Evolutionary conservation across 2,329 filamentous ascomycete species (phyloP).

Genomic region (Whalleya microplaca): DNA sequence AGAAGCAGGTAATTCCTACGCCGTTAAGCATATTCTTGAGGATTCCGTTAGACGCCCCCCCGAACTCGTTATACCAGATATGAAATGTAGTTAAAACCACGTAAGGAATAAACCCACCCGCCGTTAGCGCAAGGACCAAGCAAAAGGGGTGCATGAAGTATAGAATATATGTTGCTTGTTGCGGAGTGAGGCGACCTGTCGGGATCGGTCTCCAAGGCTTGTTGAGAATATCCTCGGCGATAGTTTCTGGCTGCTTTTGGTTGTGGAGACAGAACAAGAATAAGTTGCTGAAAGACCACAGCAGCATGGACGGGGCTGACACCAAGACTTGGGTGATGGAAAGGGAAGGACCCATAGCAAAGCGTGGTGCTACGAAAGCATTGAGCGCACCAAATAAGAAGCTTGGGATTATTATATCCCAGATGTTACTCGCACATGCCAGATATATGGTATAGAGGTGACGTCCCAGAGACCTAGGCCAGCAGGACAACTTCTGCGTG

Average conservation of each 20-base stretch:
- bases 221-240: conserved; percentile 9
- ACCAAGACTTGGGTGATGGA: too few species aligned
- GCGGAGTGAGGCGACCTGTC: conserved; percentile 1
- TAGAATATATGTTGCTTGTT: background rate
- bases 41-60: conserved; percentile 2
- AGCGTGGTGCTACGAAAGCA: too few species aligned
- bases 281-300: conserved; percentile 6
- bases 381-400: too few species aligned
- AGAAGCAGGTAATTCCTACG: conserved; percentile 11
- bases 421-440: too few species aligned
- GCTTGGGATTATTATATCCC: too few species aligned
- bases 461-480: too few species aligned
- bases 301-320: background rate
- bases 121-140: background rate
- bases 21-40: conserved; percentile 14
- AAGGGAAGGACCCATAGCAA: too few species aligned
- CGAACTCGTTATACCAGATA: conserved; percentile 16
- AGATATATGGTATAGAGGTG: too few species aligned
- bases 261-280: conserved; percentile 10
- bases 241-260: background rate
- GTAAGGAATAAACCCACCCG: conserved; percentile 7
- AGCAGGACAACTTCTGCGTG: too few species aligned
- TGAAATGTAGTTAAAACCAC: conserved; percentile 1
- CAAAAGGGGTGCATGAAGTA: conserved; percentile 2
- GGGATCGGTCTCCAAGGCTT: conserved; percentile 11